A percentile compares a stretch with the other conserved stretches of the same genome.
Evolutionary conservation across 768 basidiomycete genomes (phyloP).

Genomic region (Lactarius quietus): DNA sequence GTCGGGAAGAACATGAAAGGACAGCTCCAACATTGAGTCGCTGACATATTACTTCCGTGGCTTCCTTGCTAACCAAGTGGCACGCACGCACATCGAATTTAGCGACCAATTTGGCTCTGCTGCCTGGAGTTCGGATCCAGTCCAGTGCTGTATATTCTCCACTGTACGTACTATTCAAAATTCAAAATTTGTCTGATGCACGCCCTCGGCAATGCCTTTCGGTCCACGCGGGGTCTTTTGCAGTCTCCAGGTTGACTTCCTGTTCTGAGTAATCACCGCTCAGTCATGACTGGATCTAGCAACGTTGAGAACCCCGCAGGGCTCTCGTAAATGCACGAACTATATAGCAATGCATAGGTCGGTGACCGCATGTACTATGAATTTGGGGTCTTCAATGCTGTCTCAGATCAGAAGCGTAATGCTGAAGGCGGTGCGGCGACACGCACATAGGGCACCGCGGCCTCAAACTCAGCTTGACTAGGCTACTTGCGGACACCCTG

Average conservation of each 20-base stretch:
- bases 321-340: background rate
- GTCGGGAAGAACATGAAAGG: background rate
- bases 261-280: constrained; percentile 5
- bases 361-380: constrained; percentile 18
- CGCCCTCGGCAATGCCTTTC: constrained; percentile 11
- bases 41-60: background rate
- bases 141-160: background rate
- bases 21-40: background rate
- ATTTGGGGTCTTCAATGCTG: constrained; percentile 12
- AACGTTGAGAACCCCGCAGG: constrained; percentile 1
- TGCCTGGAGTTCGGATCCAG: background rate
- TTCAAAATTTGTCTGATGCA: constrained; percentile 21
- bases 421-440: constrained; percentile 10
- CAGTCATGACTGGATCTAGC: constrained; percentile 1
- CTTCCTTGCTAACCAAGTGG: background rate
- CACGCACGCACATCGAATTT: background rate
- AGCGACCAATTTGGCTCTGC: background rate
- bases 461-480: constrained; percentile 3
- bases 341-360: background rate
- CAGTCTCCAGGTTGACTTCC: background rate
- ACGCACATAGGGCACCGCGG: background rate
- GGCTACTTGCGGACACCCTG: constrained; percentile 6
- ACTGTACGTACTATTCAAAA: constrained; percentile 15
- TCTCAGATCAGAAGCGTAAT: constrained; percentile 9
- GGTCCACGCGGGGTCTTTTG: constrained; percentile 3